These are phyloP conservation scores for Pseudozyma flocculosa DNA, from an alignment of 1,284 basidiomycete genomes.

Conservation along the genomic window DNA sequence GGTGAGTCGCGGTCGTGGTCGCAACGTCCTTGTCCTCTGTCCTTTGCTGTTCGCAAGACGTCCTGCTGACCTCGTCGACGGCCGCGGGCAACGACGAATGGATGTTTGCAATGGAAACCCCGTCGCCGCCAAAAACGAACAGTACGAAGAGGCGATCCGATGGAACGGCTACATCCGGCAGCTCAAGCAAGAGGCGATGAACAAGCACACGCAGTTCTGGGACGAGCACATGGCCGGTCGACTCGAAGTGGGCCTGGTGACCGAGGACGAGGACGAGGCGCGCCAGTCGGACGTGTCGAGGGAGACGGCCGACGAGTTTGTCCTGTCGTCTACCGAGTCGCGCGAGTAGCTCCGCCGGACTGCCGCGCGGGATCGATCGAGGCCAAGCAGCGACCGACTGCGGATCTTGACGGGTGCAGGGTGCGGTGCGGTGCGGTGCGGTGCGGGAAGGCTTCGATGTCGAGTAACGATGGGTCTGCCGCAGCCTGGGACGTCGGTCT, in stretches of 20 bases:
- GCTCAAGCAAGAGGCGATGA: slow-evolving; percentile 16
- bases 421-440: no score
- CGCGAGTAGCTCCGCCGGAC: no score
- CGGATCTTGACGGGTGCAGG: no score
- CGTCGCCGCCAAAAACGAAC: neutral
- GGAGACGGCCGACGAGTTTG: slow-evolving; percentile 23
- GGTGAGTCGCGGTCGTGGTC: neutral
- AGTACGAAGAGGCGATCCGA: slow-evolving; percentile 33
- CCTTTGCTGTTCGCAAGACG: no score
- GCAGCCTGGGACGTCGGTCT: no score
- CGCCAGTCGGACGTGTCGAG: slow-evolving; percentile 23
- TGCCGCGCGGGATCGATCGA: no score
- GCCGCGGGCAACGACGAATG: no score
- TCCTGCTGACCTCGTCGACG: no score
- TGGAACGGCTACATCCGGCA: slow-evolving; percentile 25
- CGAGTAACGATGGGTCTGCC: no score
- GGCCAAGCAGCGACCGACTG: no score
- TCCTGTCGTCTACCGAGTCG: neutral
- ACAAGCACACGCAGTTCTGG: slow-evolving; percentile 22
- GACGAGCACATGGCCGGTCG: slow-evolving; percentile 13
- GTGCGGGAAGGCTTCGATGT: no score
- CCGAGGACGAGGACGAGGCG: slow-evolving; percentile 30
- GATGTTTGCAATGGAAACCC: no score
- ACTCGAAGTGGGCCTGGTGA: slow-evolving; percentile 21
- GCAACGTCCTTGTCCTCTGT: neutral